phyloP scores from a whole-genome alignment of 1,284 basidiomycete genomes.

The Rhodotorula sp. region DNA sequence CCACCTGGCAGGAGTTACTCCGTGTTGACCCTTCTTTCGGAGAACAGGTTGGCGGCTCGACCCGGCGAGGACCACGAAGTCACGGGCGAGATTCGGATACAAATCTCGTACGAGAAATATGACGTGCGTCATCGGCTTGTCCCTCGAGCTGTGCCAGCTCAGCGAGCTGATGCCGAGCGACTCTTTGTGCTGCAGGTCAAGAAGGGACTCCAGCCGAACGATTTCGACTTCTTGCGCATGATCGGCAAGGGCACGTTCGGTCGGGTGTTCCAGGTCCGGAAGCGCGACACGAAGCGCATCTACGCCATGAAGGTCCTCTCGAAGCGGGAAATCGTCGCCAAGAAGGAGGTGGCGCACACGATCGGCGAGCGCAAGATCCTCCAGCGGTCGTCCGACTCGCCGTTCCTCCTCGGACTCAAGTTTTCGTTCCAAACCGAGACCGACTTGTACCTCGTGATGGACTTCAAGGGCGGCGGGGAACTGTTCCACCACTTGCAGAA shows the following conservation, averaged over 20 bases:
- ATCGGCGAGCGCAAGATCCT: constrained; percentile 99
- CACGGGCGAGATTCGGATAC: constrained; percentile 89
- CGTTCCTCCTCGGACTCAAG: constrained; percentile 97
- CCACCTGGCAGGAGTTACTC: background rate
- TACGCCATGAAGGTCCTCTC: constrained; percentile 99
- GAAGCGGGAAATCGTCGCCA: constrained; percentile 97
- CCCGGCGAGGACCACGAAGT: constrained; percentile 60
- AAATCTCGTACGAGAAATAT: constrained; percentile 87
- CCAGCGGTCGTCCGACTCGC: constrained; percentile 87
- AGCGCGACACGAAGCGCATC: constrained; percentile 95
- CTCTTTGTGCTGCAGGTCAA: constrained; percentile 33
- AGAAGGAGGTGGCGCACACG: constrained; percentile 99
- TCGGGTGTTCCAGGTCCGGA: constrained; percentile 98
- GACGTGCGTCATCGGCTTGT: constrained; percentile 58
- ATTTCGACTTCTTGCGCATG: constrained; percentile 98
- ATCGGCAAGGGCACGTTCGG: constrained; percentile 99
- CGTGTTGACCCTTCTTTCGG: constrained; percentile 26
- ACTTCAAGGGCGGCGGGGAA: constrained; percentile 98
- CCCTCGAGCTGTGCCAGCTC: no score
- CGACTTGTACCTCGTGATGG: constrained; percentile 95
- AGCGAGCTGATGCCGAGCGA: background rate
- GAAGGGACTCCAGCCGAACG: constrained; percentile 53
- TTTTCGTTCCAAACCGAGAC: constrained; percentile 97
- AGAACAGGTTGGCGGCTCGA: constrained; percentile 23
- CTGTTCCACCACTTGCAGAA: constrained; percentile 97